These are phyloP conservation scores for Sophora flavescens DNA, from an alignment of 306 rosid species.

Conservation along the genomic window DNA sequence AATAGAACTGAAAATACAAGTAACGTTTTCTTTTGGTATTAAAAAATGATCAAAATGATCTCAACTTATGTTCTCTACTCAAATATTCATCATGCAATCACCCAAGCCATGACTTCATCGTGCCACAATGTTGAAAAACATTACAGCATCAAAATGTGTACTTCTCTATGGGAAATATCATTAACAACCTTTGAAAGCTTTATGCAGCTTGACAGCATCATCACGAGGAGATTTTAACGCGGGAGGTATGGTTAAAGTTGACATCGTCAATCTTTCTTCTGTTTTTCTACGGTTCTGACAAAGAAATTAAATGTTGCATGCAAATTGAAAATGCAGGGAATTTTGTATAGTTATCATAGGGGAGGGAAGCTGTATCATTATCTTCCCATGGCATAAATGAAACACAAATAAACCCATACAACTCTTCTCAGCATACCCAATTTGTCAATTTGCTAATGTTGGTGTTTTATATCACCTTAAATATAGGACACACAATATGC, in stretches of 20 bases:
- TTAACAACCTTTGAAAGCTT: conserved; percentile 77
- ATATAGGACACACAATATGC: conserved; percentile 21
- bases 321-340: background rate
- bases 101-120: background rate
- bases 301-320: background rate
- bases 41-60: background rate
- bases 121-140: background rate
- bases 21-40: background rate
- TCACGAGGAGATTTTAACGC: conserved; percentile 59
- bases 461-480: conserved; percentile 8
- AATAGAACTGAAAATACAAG: background rate
- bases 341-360: background rate
- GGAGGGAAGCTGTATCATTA: background rate
- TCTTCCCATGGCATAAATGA: conserved; percentile 13
- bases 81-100: no score
- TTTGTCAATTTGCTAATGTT: conserved; percentile 28
- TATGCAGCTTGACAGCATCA: conserved; percentile 61
- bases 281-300: background rate
- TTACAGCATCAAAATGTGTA: background rate
- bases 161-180: background rate
- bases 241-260: conserved; percentile 67
- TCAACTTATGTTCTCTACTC: background rate
- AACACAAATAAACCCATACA: conserved; percentile 20
- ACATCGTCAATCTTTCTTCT: conserved; percentile 44
- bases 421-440: background rate